Evolutionary conservation across 768 basidiomycete genomes (phyloP).

Genomic region (Inosperma sp.): DNA sequence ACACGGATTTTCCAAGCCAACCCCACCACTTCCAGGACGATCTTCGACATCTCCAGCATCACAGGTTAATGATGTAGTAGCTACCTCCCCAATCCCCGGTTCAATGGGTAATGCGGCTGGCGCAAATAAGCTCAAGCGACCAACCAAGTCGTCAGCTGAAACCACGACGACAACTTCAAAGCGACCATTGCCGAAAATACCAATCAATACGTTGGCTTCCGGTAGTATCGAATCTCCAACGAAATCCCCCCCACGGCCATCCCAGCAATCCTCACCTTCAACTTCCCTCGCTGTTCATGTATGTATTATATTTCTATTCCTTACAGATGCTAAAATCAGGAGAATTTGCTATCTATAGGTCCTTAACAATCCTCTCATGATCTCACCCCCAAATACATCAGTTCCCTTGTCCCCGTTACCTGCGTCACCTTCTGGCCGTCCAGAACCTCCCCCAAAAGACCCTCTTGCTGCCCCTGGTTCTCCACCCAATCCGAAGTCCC

Average conservation of each 20-base stretch:
- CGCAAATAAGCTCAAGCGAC: no score
- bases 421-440: constrained; percentile 11
- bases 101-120: no score
- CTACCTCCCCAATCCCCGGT: constrained; percentile 26
- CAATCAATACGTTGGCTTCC: no score
- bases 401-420: constrained; percentile 6
- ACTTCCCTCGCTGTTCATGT: no score
- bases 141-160: no score
- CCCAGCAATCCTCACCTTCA: no score
- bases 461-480: constrained; percentile 12
- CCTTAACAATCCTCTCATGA: background rate
- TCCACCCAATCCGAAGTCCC: constrained; percentile 18
- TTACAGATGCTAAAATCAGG: no score
- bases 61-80: constrained; percentile 13
- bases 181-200: no score
- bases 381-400: constrained; percentile 13
- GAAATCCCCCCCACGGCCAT: no score
- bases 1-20: constrained; percentile 22
- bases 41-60: constrained; percentile 21
- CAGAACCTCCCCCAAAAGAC: constrained; percentile 16
- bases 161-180: no score
- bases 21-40: constrained; percentile 16
- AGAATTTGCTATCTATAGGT: background rate
- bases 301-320: no score
- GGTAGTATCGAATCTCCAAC: no score